Conservation (phyloP, 2,329 filamentous ascomycete species). For the Byssoonygena ceratinophila region DNA sequence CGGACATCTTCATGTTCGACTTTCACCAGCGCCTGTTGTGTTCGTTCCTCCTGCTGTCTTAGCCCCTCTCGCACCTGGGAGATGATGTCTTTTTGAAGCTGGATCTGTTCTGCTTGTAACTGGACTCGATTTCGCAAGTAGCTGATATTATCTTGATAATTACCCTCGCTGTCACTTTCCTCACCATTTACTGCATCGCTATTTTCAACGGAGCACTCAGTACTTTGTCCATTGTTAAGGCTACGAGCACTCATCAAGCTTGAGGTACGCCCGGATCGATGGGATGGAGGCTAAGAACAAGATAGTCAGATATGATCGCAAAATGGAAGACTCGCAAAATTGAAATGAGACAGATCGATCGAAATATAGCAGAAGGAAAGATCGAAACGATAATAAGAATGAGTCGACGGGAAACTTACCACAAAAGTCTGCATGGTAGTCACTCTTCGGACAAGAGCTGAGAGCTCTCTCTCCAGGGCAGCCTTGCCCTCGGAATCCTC, state of each 20-base stretch:
- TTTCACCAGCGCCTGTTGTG: slow-evolving; percentile 68
- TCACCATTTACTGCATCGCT: slow-evolving; percentile 25
- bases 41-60: slow-evolving; percentile 71
- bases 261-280: slow-evolving; percentile 30
- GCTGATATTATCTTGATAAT: slow-evolving; percentile 69
- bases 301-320: background rate
- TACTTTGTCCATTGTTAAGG: slow-evolving; percentile 20
- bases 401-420: slow-evolving; percentile 31
- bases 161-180: slow-evolving; percentile 38
- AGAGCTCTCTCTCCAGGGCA: slow-evolving; percentile 70
- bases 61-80: slow-evolving; percentile 77
- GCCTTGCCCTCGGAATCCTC: slow-evolving; percentile 63
- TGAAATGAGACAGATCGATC: no score
- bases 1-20: slow-evolving; percentile 82
- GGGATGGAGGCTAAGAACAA: slow-evolving; percentile 26
- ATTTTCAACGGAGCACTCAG: slow-evolving; percentile 27
- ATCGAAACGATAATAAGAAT: background rate
- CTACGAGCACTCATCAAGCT: slow-evolving; percentile 27
- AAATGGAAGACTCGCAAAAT: background rate
- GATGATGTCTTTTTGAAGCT: slow-evolving; percentile 75
- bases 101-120: slow-evolving; percentile 84
- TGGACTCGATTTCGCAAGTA: slow-evolving; percentile 83
- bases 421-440: slow-evolving; percentile 74
- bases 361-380: background rate
- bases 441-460: slow-evolving; percentile 64